Evolutionary conservation across 116 monocot genomes (phyloP).

Genomic region (Papilionanthe hybrid): DNA sequence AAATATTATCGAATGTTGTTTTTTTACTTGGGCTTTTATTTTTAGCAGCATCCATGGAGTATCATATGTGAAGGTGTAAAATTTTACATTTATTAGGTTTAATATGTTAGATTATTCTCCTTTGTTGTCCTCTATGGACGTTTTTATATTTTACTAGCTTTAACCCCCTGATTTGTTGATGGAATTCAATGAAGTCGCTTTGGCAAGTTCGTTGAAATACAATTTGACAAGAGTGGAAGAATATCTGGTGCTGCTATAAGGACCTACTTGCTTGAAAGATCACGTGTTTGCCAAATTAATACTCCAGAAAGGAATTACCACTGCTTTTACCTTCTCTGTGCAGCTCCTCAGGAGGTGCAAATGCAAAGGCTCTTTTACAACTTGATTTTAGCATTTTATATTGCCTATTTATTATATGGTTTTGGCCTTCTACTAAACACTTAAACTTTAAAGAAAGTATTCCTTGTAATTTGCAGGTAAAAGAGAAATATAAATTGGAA

Average conservation of each 20-base stretch:
- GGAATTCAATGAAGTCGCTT: slow-evolving; percentile 29
- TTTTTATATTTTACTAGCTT: background rate
- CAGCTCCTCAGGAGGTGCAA: slow-evolving; percentile 36
- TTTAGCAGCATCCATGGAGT: slow-evolving; percentile 3
- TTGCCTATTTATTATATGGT: background rate
- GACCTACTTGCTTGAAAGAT: slow-evolving; percentile 46
- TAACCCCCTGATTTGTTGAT: slow-evolving; percentile 1
- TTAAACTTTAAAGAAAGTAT: background rate
- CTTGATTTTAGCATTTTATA: background rate
- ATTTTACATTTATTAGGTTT: background rate
- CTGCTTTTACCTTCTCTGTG: slow-evolving; percentile 52
- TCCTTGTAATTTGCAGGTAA: slow-evolving; percentile 23
- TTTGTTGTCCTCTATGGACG: background rate
- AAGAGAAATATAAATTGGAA: slow-evolving; percentile 34
- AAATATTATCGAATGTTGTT: background rate
- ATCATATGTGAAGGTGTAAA: background rate
- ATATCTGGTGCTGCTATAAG: slow-evolving; percentile 55
- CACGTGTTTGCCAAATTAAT: slow-evolving; percentile 49
- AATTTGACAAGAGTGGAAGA: slow-evolving; percentile 46
- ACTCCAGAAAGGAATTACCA: slow-evolving; percentile 50
- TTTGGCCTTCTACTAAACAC: background rate
- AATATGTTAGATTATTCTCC: background rate
- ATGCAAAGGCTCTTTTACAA: background rate
- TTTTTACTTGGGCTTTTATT: background rate
- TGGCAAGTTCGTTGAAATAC: slow-evolving; percentile 56